phyloP scores from a whole-genome alignment of 306 rosid genomes.

The Ziziphus jujuba region DNA sequence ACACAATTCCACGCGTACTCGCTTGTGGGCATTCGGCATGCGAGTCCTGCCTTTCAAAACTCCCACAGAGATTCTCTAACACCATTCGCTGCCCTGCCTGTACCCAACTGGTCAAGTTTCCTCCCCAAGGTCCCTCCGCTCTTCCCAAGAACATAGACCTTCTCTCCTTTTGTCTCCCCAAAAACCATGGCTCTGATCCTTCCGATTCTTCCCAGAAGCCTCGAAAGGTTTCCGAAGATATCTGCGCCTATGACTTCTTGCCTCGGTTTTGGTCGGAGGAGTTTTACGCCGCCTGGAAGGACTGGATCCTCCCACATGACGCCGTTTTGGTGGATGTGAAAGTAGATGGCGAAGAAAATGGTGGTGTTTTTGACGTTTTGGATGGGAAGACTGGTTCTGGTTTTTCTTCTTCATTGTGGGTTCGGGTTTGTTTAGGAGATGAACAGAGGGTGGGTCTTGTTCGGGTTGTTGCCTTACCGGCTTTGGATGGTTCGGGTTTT shows the following conservation, averaged over 20 bases:
- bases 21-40: slow-evolving; percentile 77
- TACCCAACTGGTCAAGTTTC: slow-evolving; percentile 68
- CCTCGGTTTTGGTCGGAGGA: slow-evolving; percentile 69
- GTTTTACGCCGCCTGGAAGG: slow-evolving; percentile 63
- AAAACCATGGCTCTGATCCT: slow-evolving; percentile 20
- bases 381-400: slow-evolving; percentile 30
- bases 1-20: slow-evolving; percentile 66
- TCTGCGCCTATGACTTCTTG: slow-evolving; percentile 12
- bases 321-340: slow-evolving; percentile 39
- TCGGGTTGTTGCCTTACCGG: slow-evolving; percentile 41
- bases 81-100: slow-evolving; percentile 90
- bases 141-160: slow-evolving; percentile 96
- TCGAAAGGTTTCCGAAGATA: background rate
- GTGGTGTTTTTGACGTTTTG: slow-evolving; percentile 17
- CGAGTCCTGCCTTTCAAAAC: slow-evolving; percentile 56
- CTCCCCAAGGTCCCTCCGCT: slow-evolving; percentile 59
- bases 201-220: slow-evolving; percentile 12
- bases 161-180: slow-evolving; percentile 51
- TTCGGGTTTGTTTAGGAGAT: slow-evolving; percentile 41
- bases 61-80: slow-evolving; percentile 54
- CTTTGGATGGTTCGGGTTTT: slow-evolving; percentile 26
- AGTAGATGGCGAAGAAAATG: slow-evolving; percentile 8
- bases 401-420: slow-evolving; percentile 23
- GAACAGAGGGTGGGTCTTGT: slow-evolving; percentile 46
- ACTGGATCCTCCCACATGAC: slow-evolving; percentile 57